Evolutionary conservation across 73 alveolate genomes (phyloP).

Genomic region (Tetrahymena borealis): DNA sequence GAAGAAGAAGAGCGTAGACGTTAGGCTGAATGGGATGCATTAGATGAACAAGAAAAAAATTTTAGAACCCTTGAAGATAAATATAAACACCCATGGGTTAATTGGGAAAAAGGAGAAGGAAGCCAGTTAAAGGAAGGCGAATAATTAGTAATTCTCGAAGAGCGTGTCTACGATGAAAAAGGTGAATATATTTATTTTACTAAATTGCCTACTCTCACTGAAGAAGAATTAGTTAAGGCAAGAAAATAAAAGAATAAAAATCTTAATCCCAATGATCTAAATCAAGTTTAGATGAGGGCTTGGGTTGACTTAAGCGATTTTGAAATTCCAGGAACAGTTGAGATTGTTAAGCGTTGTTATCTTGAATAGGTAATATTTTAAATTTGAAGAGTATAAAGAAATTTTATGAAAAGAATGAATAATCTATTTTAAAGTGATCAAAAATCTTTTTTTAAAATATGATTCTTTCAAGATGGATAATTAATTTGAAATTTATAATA

Average conservation of each 20-base stretch:
- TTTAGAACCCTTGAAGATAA: constrained; percentile 57
- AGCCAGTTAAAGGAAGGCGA: constrained; percentile 57
- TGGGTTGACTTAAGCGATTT: constrained; percentile 82
- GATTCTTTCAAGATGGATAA: too few relatives aligned
- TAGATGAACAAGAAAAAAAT: constrained; percentile 62
- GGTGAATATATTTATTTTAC: constrained; percentile 34
- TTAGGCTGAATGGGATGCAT: constrained; percentile 72
- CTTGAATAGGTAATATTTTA: neutral
- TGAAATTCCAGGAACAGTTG: constrained; percentile 73
- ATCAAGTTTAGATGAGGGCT: constrained; percentile 40
- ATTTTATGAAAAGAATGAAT: neutral
- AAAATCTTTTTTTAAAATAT: neutral
- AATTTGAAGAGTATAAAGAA: neutral
- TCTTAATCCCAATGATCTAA: constrained; percentile 29
- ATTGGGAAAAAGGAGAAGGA: constrained; percentile 54
- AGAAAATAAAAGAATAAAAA: constrained; percentile 27
- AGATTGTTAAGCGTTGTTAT: constrained; percentile 49
- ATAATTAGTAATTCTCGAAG: constrained; percentile 62
- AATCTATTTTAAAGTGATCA: neutral
- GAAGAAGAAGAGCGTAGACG: constrained; percentile 60
- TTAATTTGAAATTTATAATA: too few relatives aligned
- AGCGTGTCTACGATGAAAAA: constrained; percentile 49
- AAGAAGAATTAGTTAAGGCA: constrained; percentile 36
- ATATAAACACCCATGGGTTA: constrained; percentile 61
- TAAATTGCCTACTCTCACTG: constrained; percentile 32